Evolutionary conservation across 1,284 basidiomycete species (phyloP), one percentile per base, ranked within the genome.

Genomic region (Wolfiporia cocos): DNA sequence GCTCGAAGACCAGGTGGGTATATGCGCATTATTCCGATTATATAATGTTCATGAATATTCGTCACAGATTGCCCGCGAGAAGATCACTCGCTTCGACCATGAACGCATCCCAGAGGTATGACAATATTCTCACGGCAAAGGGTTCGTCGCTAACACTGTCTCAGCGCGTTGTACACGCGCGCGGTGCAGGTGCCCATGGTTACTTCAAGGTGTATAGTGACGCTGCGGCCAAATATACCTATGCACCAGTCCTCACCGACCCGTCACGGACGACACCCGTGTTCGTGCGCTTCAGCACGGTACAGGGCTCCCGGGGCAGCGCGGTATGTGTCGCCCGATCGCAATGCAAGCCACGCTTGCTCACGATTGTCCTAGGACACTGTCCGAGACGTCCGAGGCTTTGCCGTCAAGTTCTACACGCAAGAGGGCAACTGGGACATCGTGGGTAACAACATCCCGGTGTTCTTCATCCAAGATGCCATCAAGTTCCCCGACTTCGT

Each of bases 381-480:
- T 20, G 86, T 86, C 18, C 78, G 90, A 33, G 89, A 93, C 54
- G 86, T 88, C 17, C 77, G 90, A 50, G 90, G 90, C 0, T 92
- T 93, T 53, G 87, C 90, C 0, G 66, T 73, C 42, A 82, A 89
- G 55, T 78, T 92, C 53, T 92, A 91, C 60, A 91, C 90, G 0
- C 59, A 79, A 2, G 78, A 86, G 50, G 84, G 82, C 4, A 89
- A 86, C 50, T 92, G 85, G 84, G 88, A 93, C 54, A 63, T 92
- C 26, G 87, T 90, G 39, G 85, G 81, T 14, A 86, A 86, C 53
- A 68, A 82, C 52, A 76, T 89, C 29, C 86, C 87, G 1, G 78
- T 89, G 19, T 92, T 92, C 67, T 92, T 92, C 67, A 85, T 93
- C 21, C 86, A 90, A 47, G 82, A 86, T 48, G 81, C 84, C 0